Evolutionary conservation across 805 yeast genomes (phyloP), one percentile per base, ranked within the genome.

Genomic region (Komagataella kurtzmanii): DNA sequence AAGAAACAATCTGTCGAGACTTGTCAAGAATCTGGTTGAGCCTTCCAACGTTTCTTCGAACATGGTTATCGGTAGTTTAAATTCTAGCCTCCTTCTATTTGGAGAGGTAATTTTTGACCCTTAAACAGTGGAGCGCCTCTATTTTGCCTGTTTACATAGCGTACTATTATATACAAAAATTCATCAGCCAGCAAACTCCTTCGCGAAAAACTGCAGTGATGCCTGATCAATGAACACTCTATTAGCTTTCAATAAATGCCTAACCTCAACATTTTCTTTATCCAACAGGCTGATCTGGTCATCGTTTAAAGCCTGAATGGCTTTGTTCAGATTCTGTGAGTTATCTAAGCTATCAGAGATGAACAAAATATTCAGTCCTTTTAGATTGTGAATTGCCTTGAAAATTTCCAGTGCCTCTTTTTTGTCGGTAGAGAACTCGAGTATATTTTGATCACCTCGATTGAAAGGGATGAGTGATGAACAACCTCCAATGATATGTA

Each of bases 211-310:
- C 61, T 81, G 79, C 57, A 89, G 75, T 1, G 96, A 90, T 21
- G 71, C 70, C 58, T 77, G 69, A 66, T 88, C 96, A 54, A 89
- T 76, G 58, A 79, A 79, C 53, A 89, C 71, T 57, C 88, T 76
- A 59, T 84, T 77, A 12, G 97, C 91, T 67, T 80, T 84, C 55
- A 90, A 76, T 50, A 90, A 60, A 63, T 89, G 96, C 67, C 90
- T 80, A 17, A 90, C 91, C 62, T 84, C 86, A 44, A 88, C 79
- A 19, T 83, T 85, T 60, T 88, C 95, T 63, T 84, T 82, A 56
- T 80, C 78, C 54, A 85, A 67, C 40, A 89, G 80, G 54, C 76
- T 83, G 47, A 86, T 77, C 59, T 76, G 79, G 30, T 68, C 65
- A 49, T 63, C 58, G 54, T 77, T 76, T 58, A 70, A 72, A 48